Conservation (phyloP, 2,329 filamentous ascomycete species). For the Fusarium gaditjirri region DNA sequence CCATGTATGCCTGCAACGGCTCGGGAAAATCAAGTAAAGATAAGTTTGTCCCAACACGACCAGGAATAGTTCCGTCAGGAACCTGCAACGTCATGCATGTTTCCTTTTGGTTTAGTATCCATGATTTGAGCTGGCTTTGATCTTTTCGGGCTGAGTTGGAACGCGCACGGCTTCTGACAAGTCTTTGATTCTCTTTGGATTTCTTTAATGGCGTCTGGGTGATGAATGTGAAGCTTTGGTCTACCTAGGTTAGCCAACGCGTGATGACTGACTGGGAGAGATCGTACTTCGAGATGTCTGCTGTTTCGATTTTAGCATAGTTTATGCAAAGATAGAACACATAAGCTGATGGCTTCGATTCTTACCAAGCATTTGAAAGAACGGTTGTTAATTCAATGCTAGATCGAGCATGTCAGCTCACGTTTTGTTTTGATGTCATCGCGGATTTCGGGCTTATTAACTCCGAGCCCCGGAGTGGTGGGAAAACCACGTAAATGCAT, state of each 20-base stretch:
- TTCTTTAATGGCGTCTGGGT: background rate
- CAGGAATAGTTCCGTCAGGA: constrained; percentile 12
- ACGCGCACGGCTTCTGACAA: constrained; percentile 22
- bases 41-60: constrained; percentile 23
- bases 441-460: background rate
- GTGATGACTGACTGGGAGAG: rapidly evolving
- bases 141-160: background rate
- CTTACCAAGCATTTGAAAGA: rapidly evolving
- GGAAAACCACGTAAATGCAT: rapidly evolving
- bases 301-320: background rate
- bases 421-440: background rate
- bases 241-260: background rate
- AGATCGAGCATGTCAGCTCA: background rate
- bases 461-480: background rate
- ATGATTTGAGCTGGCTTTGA: constrained; percentile 3
- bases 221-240: constrained; percentile 18
- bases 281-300: background rate
- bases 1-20: constrained; percentile 32
- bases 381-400: rapidly evolving
- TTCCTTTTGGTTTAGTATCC: constrained; percentile 19
- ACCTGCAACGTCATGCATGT: background rate
- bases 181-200: background rate
- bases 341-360: rapidly evolving
- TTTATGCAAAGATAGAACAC: rapidly evolving
- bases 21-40: constrained; percentile 39